Percentiles rank a stretch among this genome's conserved stretches.
phyloP scores from a whole-genome alignment of 2,329 filamentous ascomycete species.

The Parascedosporium putredinis region DNA sequence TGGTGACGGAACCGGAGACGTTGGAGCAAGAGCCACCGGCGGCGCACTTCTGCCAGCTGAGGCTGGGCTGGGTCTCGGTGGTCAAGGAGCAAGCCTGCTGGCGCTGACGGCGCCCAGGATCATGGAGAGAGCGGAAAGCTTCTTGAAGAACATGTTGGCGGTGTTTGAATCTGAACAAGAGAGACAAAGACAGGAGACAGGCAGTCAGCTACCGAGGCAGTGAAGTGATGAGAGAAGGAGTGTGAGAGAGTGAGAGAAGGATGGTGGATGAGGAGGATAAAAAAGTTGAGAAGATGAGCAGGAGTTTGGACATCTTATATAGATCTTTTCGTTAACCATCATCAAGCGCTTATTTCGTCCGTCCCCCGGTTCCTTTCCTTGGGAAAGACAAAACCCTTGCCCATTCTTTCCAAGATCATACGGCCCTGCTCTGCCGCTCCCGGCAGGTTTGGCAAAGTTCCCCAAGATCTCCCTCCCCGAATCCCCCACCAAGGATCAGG shows the following conservation, averaged over 20 bases:
- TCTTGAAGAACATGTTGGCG: constrained; percentile 12
- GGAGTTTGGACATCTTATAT: constrained; percentile 3
- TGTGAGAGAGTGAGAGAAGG: not conserved
- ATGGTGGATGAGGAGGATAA: not conserved
- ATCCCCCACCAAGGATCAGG: not conserved
- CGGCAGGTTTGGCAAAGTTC: not conserved
- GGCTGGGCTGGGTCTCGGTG: constrained; percentile 39
- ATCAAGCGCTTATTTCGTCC: too few relatives aligned
- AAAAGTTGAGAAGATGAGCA: not conserved
- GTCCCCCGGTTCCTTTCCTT: too few relatives aligned
- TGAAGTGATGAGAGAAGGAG: not conserved
- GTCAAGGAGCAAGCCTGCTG: constrained; percentile 40
- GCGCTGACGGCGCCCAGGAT: constrained; percentile 32
- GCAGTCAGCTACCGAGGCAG: not conserved
- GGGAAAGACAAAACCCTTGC: too few relatives aligned
- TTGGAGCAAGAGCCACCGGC: constrained; percentile 36
- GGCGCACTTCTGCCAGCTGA: constrained; percentile 45
- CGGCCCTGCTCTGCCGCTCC: not conserved
- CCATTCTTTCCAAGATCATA: not conserved
- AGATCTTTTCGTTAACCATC: not conserved
- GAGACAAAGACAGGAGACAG: not conserved
- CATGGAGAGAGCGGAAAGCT: constrained; percentile 23
- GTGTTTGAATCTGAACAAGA: not conserved
- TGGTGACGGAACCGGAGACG: constrained; percentile 38
- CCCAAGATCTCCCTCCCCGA: not conserved